These are phyloP conservation scores for Hemerocallis citrina DNA, from an alignment of 106 monocot genomes.

Conservation along the genomic window DNA sequence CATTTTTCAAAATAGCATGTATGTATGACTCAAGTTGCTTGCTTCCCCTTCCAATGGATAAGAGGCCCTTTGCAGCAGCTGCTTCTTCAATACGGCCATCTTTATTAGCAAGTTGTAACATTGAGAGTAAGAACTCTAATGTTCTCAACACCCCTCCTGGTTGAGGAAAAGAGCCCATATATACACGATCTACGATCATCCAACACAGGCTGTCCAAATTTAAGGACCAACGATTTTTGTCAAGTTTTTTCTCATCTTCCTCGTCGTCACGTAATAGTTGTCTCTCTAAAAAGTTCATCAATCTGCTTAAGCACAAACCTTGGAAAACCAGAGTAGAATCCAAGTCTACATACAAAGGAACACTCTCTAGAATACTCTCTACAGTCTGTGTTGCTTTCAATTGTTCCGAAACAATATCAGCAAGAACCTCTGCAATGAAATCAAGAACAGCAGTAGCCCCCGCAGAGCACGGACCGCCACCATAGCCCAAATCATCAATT, in stretches of 20 bases:
- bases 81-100: constrained; percentile 87
- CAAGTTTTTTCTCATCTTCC: constrained; percentile 84
- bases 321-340: constrained; percentile 87
- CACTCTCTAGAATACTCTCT: constrained; percentile 75
- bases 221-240: constrained; percentile 84
- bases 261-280: constrained; percentile 90
- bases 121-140: constrained; percentile 89
- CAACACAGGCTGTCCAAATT: constrained; percentile 83
- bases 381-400: constrained; percentile 68
- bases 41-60: constrained; percentile 75
- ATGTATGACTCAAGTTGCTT: constrained; percentile 84
- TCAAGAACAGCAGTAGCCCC: constrained; percentile 86
- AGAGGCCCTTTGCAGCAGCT: constrained; percentile 69
- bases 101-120: constrained; percentile 96
- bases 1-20: constrained; percentile 84
- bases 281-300: constrained; percentile 93
- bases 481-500: constrained; percentile 89
- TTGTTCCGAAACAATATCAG: constrained; percentile 82
- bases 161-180: constrained; percentile 88
- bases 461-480: constrained; percentile 90
- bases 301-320: constrained; percentile 83
- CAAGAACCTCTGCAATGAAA: constrained; percentile 86
- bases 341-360: constrained; percentile 67
- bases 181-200: constrained; percentile 91
- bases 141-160: constrained; percentile 74